These are phyloP conservation scores for Adansonia grandidieri DNA, from an alignment of 441 rosid genomes.

Conservation along the genomic window DNA sequence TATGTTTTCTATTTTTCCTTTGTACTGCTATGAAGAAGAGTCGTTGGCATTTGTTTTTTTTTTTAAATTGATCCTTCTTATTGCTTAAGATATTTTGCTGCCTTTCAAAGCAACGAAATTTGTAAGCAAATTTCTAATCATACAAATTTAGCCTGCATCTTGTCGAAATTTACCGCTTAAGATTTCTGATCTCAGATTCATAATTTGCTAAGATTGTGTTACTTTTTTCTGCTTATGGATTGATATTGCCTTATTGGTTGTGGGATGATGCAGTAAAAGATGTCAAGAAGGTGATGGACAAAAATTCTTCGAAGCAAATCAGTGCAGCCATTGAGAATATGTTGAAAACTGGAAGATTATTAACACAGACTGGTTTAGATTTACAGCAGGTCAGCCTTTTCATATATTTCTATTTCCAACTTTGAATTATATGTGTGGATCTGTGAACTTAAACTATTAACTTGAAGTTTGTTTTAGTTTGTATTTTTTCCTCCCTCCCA, in stretches of 20 bases:
- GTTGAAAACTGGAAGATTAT: constrained; percentile 79
- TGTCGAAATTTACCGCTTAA: constrained; percentile 15
- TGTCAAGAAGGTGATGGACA: constrained; percentile 73
- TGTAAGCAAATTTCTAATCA: not conserved
- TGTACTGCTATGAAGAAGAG: not conserved
- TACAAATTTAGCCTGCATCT: not conserved
- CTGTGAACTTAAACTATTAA: constrained; percentile 3
- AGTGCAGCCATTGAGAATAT: constrained; percentile 69
- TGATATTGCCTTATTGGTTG: constrained; percentile 27
- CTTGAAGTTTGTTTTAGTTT: not conserved
- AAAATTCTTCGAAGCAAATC: constrained; percentile 52
- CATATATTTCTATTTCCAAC: constrained; percentile 16
- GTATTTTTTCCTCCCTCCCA: not conserved
- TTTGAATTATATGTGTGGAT: constrained; percentile 14
- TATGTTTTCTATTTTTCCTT: not conserved
- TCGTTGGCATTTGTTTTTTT: not conserved
- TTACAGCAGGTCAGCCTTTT: constrained; percentile 72
- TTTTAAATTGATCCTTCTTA: not conserved
- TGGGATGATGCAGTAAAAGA: constrained; percentile 56
- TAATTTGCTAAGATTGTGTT: not conserved
- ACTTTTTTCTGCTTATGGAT: not conserved
- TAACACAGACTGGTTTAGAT: constrained; percentile 81
- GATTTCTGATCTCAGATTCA: not conserved
- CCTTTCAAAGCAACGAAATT: not conserved
- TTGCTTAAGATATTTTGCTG: not conserved